Evolutionary conservation across 2,329 filamentous ascomycete genomes (phyloP), one percentile per base, ranked within the genome.

Genomic region (Bimuria novae-zelandiae): DNA sequence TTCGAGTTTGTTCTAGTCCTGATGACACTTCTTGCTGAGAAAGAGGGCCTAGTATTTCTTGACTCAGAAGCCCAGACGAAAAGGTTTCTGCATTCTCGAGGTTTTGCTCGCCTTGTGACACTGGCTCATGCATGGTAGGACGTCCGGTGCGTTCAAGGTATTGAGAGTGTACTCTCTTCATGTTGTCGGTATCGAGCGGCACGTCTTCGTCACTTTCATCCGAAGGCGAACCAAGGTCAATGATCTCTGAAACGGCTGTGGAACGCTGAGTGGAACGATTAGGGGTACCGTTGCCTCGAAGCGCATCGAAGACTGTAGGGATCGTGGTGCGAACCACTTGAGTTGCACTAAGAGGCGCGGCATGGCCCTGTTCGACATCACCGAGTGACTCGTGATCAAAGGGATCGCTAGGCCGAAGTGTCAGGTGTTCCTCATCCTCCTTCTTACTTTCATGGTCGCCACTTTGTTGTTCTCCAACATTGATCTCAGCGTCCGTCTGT

Each of bases 211-310:
- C 52, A 27, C 42, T 54, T 19, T 47, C 51, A 7, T 49, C 52
- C 14, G 61, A 60, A 4, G 56, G 56, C 7, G 66, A 65, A 8
- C 60, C 64, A 17, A 68, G 48, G 52, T 71, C 62, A 22, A 69
- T 50, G 7, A 69, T 48, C 23, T 61, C 59, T 21, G 59, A 55
- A 2, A 36, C 43, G 32, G 41, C 35, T n/a, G 41, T 39, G 17
- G 55, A 53, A 6, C 23, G 50, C 2, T 58, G 41, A 12, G 43
- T 63, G 10, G 23, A 42, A 17, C 17, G 16, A 45, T 11, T 33
- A 14, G 21, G 33, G 4, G 22, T 37, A n/a, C 10, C 16, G 29
- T 39, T n/a, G 5, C 7, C 6, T 27, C 30, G n/a, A 7, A 30
- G 32, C 8, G 6, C 7, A 10, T 10, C 7, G 16, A 22, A 21